Evolutionary conservation across 179 eudicot genomes (phyloP).

Genomic region (Carnegiea gigantea): DNA sequence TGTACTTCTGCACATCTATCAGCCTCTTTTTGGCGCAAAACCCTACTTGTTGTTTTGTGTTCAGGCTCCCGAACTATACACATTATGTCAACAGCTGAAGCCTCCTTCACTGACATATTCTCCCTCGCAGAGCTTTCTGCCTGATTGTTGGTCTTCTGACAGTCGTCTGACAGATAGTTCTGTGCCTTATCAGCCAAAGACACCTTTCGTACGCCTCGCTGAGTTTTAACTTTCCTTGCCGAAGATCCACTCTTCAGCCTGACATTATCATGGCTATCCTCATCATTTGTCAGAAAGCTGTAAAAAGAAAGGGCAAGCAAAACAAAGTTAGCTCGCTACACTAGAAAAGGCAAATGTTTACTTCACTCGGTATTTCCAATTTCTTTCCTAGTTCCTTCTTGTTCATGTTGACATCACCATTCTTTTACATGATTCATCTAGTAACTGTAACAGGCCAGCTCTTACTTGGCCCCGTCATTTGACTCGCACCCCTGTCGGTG

Average conservation of each 20-base stretch:
- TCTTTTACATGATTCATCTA: not conserved
- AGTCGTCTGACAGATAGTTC: slow-evolving; percentile 30
- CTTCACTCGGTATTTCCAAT: not conserved
- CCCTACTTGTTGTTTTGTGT: slow-evolving; percentile 35
- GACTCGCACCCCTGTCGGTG: not conserved
- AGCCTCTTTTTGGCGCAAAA: slow-evolving; percentile 27
- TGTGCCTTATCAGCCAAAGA: slow-evolving; percentile 35
- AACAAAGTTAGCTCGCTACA: not conserved
- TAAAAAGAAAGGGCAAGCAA: slow-evolving; percentile 19
- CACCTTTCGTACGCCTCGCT: slow-evolving; percentile 27
- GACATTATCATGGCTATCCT: slow-evolving; percentile 38
- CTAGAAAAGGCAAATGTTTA: not conserved
- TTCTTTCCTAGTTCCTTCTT: not conserved
- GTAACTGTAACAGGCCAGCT: not conserved
- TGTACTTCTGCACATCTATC: slow-evolving; percentile 33
- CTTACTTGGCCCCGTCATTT: not conserved
- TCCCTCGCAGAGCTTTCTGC: slow-evolving; percentile 19
- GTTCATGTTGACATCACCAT: not conserved
- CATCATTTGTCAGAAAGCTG: slow-evolving; percentile 37
- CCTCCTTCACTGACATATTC: slow-evolving; percentile 27
- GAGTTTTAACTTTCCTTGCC: slow-evolving; percentile 44
- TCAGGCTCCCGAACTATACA: slow-evolving; percentile 63
- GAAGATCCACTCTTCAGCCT: slow-evolving; percentile 35
- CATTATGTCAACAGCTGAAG: slow-evolving; percentile 50
- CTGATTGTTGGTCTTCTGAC: slow-evolving; percentile 15